Evolutionary conservation across 148 eudicot species (phyloP), one percentile per base, ranked within the genome.

Genomic region (Fagopyrum esculentum): DNA sequence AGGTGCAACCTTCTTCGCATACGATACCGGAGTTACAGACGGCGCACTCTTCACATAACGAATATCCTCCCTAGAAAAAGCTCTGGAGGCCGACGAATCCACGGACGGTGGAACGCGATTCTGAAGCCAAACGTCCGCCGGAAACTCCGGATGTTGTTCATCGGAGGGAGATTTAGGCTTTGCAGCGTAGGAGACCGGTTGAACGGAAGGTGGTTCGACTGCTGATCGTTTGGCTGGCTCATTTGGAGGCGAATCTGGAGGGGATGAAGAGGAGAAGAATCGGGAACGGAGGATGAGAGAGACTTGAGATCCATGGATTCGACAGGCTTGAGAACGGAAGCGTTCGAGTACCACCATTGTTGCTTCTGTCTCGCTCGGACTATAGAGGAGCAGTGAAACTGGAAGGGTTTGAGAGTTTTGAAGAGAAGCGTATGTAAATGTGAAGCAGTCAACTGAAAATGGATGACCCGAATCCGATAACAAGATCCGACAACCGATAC

Each of bases 1-100:
- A 2, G 97, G 97, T 7, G 98, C 98, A 12, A 95, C 98, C 74
- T 82, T 77, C 22, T 79, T 68, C 2, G 80, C 47, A 49, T 85
- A 84, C 63, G 97, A 85, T 0, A 86, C 74, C 5, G 89, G 81
- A 6, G 87, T 50, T 6, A 84, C 40, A 13, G 15, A 17, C 3
- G 90, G 81, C 15, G 77, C 56, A 44, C 92, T 91, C 69, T 86
- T 92, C 73, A 92, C 74, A 72, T 81, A 95, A 17, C 98, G 83
- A 12, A 82, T 40, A 4, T 95, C 98, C 76, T 92, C 98, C 15
- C 91, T 80, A 10, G 86, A 85, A 84, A 89, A 82, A 16, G 56
- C 22, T 45, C 74, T 70, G 11, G 60, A 66, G 12, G 72, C 76
- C 0, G 64, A 54, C 35, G 70, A 9, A 57, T 74, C 69, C 54